Evolutionary conservation across 371 early-diverging fungal genomes (phyloP), one percentile per base, ranked within the genome.

Genomic region (Mortierella sp.): DNA sequence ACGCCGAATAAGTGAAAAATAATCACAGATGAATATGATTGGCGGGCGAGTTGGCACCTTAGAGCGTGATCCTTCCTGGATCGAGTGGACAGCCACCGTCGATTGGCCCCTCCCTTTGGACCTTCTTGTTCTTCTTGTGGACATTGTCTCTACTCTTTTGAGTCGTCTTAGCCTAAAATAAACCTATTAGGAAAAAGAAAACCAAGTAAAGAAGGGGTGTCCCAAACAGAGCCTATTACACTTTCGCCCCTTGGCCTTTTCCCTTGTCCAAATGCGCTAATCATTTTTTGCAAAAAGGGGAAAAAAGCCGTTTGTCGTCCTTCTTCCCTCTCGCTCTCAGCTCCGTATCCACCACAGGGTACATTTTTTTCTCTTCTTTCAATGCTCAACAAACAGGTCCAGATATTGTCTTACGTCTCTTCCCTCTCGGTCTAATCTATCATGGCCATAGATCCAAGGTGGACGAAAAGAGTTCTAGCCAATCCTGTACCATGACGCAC

Each of bases 241-340:
- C 63, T 63, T 63, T 63, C 63, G 63, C 63, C 63, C 63, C 63
- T 63, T 63, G 18, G 63, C 63, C 63, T 32, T 32, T 18, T 35
- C 4, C 14, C 16, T 32, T 32, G 29, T 32, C 32, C 51, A 0
- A 63, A 63, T 63, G 35, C 38, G 35, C 63, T 63, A 63, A 63
- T 63, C 63, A 4, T 21, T 54, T 7, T 6, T 32, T 60, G 32
- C 27, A 16, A 5, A 35, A 11, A 21, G 4, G 38, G 3, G 18
- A 38, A 63, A 63, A 63, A 24, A 32, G 60, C 63, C 63, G 35
- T 63, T 35, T 63, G 29, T 29, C 60, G 11, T 60, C 7, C 60
- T 21, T 32, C 7, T 35, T 63, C 14, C 14, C 38, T 35, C 63
- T 63, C 60, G 11, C 60, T 60, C 60, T 63, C 63, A 2, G 29